These are phyloP conservation scores for Diaporthe batatas DNA, from an alignment of 2,329 filamentous ascomycete genomes.

Conservation along the genomic window DNA sequence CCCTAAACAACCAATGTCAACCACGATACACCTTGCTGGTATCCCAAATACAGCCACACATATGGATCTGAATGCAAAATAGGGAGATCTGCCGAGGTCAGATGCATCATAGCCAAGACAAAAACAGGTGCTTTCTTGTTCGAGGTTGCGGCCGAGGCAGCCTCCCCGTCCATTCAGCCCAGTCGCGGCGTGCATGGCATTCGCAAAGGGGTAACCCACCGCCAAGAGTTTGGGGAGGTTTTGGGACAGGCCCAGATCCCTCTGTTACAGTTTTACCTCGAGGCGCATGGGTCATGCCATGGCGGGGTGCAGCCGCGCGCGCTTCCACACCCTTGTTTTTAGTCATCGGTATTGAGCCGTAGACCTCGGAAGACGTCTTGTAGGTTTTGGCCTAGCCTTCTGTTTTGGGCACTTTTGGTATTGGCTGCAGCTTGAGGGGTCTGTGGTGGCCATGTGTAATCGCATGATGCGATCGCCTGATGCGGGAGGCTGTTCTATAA, in stretches of 20 bases:
- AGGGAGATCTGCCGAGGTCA: neutral
- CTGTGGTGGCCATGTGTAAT: too few species aligned
- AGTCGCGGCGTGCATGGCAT: neutral
- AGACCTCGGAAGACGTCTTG: too few species aligned
- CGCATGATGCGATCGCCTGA: neutral
- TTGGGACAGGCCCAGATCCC: neutral
- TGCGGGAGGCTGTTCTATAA: neutral
- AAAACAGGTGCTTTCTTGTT: neutral
- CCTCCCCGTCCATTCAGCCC: neutral
- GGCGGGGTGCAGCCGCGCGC: neutral
- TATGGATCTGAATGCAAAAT: neutral
- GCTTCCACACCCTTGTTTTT: neutral
- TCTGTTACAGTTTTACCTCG: neutral
- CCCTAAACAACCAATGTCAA: neutral
- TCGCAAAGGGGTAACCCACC: neutral
- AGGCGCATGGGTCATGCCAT: neutral
- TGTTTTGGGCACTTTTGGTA: too few species aligned
- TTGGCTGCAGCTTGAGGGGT: too few species aligned
- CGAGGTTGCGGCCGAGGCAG: neutral
- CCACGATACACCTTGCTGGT: neutral
- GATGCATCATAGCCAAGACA: neutral
- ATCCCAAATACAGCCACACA: neutral
- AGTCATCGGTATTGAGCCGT: neutral
- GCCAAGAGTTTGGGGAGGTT: slow-evolving; percentile 8
- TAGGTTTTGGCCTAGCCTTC: too few species aligned